Evolutionary conservation across 2,329 filamentous ascomycete genomes (phyloP).

Genomic region (Graphilbum sp.): DNA sequence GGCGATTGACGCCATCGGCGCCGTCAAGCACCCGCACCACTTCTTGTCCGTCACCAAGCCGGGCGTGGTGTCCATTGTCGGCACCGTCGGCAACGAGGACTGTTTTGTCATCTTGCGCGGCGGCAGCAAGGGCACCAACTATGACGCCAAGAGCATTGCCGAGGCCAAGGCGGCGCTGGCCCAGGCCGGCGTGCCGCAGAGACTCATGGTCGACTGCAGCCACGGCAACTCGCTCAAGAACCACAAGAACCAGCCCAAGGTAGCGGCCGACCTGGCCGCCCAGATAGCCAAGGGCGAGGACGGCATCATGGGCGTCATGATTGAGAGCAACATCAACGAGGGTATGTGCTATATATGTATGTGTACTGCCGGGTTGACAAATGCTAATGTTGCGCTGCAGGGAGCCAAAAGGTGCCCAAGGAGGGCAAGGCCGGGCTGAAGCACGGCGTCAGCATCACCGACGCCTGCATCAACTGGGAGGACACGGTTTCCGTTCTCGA

Average conservation of each 20-base stretch:
- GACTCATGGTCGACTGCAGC: slow-evolving; percentile 95
- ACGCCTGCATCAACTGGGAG: slow-evolving; percentile 91
- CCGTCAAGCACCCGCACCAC: slow-evolving; percentile 82
- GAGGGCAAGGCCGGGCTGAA: slow-evolving; percentile 75
- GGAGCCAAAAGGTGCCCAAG: slow-evolving; percentile 78
- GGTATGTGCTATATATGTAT: too few species aligned
- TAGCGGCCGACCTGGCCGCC: slow-evolving; percentile 63
- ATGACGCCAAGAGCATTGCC: slow-evolving; percentile 67
- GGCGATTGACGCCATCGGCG: slow-evolving; percentile 88
- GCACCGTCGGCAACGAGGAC: slow-evolving; percentile 87
- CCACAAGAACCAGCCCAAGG: slow-evolving; percentile 94
- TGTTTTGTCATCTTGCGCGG: slow-evolving; percentile 93
- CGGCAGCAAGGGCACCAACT: slow-evolving; percentile 88
- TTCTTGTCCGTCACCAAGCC: slow-evolving; percentile 97
- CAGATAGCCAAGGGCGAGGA: slow-evolving; percentile 76
- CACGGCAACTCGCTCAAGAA: slow-evolving; percentile 94
- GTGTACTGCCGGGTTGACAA: too few species aligned
- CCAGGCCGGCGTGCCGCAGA: slow-evolving; percentile 55
- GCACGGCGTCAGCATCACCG: slow-evolving; percentile 92
- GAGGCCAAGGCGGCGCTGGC: slow-evolving; percentile 66
- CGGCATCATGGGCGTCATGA: slow-evolving; percentile 94
- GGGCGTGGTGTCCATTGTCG: slow-evolving; percentile 85
- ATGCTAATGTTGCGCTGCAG: too few species aligned
- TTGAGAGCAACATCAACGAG: slow-evolving; percentile 94
- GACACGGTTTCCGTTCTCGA: slow-evolving; percentile 71